Conservation (phyloP, 495 filamentous ascomycete genomes). For the Bombardia bombarda region DNA sequence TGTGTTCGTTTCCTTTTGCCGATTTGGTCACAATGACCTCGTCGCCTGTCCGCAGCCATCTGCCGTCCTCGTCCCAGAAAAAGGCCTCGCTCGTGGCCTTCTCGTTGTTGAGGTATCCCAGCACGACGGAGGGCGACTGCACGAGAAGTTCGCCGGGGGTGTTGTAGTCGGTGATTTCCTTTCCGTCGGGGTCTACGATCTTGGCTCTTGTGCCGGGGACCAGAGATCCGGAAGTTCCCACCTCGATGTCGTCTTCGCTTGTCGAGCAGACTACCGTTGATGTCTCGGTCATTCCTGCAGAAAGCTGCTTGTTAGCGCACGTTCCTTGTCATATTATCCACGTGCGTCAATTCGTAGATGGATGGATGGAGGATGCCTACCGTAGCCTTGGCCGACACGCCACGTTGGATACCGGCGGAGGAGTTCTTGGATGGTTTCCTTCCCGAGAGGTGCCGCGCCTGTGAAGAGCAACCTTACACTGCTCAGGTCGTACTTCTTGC, state of each 20-base stretch:
- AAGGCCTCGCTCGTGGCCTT: constrained; percentile 77
- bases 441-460: constrained; percentile 76
- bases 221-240: constrained; percentile 68
- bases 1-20: constrained; percentile 62
- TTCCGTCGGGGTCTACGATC: constrained; percentile 63
- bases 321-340: neutral
- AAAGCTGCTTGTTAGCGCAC: neutral
- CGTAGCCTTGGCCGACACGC: constrained; percentile 72
- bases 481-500: constrained; percentile 67
- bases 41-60: constrained; percentile 84
- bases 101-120: constrained; percentile 82
- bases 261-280: constrained; percentile 64
- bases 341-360: too few relatives aligned
- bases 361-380: constrained; percentile 29
- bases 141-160: constrained; percentile 75
- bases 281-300: constrained; percentile 70
- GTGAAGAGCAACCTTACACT: constrained; percentile 62
- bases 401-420: constrained; percentile 57
- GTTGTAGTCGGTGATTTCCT: constrained; percentile 68
- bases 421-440: constrained; percentile 66
- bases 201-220: constrained; percentile 60
- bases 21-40: constrained; percentile 63
- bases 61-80: constrained; percentile 55
- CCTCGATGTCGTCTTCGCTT: constrained; percentile 55
- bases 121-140: constrained; percentile 64